A percentile compares a stretch with the other conserved stretches of the same genome.
These are phyloP conservation scores for Cryphonectria nitschkei DNA, from an alignment of 2,329 filamentous ascomycete genomes.

Conservation along the genomic window DNA sequence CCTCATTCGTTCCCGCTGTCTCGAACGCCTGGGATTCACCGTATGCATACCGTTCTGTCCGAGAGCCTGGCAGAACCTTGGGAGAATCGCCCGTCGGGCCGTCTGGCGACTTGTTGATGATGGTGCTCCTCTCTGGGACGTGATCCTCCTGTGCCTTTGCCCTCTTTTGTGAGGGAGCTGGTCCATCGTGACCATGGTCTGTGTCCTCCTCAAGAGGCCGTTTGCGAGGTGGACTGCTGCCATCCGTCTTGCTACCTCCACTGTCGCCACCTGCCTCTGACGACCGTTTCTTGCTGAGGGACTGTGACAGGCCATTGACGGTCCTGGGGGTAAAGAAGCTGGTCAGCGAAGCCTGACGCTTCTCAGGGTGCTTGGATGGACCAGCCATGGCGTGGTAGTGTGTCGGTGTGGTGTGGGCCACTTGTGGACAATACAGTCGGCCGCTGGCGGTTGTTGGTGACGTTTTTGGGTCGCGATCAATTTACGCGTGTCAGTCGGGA, in stretches of 20 bases:
- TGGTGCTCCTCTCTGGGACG: slow-evolving; percentile 42
- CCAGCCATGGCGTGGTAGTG: slow-evolving; percentile 40
- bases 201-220: slow-evolving; percentile 54
- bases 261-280: slow-evolving; percentile 27
- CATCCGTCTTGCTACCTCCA: neutral
- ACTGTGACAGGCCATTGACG: slow-evolving; percentile 46
- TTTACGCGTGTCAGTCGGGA: slow-evolving; percentile 17
- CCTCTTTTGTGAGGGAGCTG: slow-evolving; percentile 49
- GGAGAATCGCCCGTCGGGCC: slow-evolving; percentile 29
- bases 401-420: neutral
- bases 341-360: slow-evolving; percentile 82
- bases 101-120: slow-evolving; percentile 46
- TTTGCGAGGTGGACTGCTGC: slow-evolving; percentile 45
- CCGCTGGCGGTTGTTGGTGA: neutral
- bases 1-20: slow-evolving; percentile 43
- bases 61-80: slow-evolving; percentile 4
- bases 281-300: slow-evolving; percentile 25
- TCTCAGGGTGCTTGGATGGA: slow-evolving; percentile 48
- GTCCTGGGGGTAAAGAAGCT: slow-evolving; percentile 78
- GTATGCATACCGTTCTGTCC: slow-evolving; percentile 59
- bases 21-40: slow-evolving; percentile 48
- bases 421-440: neutral
- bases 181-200: slow-evolving; percentile 48
- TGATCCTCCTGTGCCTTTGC: slow-evolving; percentile 47
- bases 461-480: neutral